Base-by-base conservation (phyloP, 2,329 filamentous ascomycete genomes). In the Neonectria sp. region DNA sequence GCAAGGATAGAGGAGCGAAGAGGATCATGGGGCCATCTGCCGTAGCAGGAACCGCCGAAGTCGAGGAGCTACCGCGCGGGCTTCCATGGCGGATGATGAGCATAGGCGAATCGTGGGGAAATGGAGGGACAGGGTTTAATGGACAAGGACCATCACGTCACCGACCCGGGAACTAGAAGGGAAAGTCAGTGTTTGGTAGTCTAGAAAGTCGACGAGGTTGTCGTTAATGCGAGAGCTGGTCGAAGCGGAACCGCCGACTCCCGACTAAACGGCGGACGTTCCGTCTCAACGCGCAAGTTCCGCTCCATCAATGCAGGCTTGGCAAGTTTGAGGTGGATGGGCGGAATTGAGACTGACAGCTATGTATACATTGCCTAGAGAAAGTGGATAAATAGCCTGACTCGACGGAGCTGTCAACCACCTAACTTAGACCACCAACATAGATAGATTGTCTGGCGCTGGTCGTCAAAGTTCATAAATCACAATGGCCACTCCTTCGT, bases 11-110 rank as follows among this genome's bases (percentile, higher is more conserved):
- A 24, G 29, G 17, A 52, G 17, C 9, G 49, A 7, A 4, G 29
- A 59, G 2, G 31, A 17, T 56, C 40, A 31, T 63, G n/a, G 29
- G 27, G 52, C 27, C 12, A 25, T 43, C 3, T 15, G 31, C 9
- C 43, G 27, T 43, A 29, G 21, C 60, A 52, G 60, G 60, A 58
- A 63, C 60, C 60, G 60, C 53, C 60, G 60, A 63, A 63, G 45
- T 48, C 17, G 31, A 63, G 29, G 40, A 35, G 45, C 33, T 27
- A 15, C 8, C 15, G 46, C 13, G n/a, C n/a, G 53, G 27, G 43
- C 8, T 11, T 40, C 33, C 17, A 43, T 24, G 37, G 59, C 17
- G 33, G 31, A 45, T 37, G 52, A 63, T 52, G 11, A 51, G 4
- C 51, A 56, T 9, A 52, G n/a, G 7, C 31, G 25, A 25, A 58